Evolutionary conservation across 192 early-diverging fungal species (phyloP), one percentile per base, ranked within the genome.

Genomic region (Jimgerdemannia flammicorona): DNA sequence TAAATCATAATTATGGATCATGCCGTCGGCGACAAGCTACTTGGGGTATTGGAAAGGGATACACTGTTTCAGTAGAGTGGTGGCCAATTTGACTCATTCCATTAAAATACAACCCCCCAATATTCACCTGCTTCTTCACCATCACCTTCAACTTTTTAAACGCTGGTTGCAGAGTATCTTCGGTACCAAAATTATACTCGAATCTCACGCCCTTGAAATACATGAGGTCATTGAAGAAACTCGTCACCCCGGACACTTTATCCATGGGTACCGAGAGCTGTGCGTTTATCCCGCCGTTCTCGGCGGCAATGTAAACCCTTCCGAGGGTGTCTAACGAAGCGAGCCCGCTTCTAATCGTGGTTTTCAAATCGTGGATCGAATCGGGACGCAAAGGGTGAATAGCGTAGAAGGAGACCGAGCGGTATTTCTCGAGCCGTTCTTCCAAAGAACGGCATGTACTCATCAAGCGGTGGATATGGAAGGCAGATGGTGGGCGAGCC

Each of bases 61-160:
- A 3, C 18, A 29, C 9, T 20, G 74, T n/a, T 67, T n/a, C 65
- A 9, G 29, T 29, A 29, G 29, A 29, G 29, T 29, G 29, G 29
- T 29, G 29, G 29, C n/a, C n/a, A n/a, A n/a, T n/a, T n/a, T n/a
- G n/a, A n/a, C n/a, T n/a, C n/a, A n/a, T n/a, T n/a, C n/a, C n/a
- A n/a, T n/a, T n/a, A n/a, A 17, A 44, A n/a, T 43, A 29, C 29
- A 29, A 29, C 29, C 20, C 9, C 71, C 49, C 44, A 43, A 40
- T 39, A 10, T 49, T 40, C 81, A 88, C 87, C 76, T 89, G 79
- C 17, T 76, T 80, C 65, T 82, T 85, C 66, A 87, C 83, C 29
- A 86, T 84, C 42, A 94, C 90, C 71, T 88, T 86, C 43, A 93
- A 80, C 18, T 88, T 89, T 73, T 81, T 80, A 77, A 92, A 94